Conservation (phyloP, 495 filamentous ascomycete species). For the Xylaria scruposa region DNA sequence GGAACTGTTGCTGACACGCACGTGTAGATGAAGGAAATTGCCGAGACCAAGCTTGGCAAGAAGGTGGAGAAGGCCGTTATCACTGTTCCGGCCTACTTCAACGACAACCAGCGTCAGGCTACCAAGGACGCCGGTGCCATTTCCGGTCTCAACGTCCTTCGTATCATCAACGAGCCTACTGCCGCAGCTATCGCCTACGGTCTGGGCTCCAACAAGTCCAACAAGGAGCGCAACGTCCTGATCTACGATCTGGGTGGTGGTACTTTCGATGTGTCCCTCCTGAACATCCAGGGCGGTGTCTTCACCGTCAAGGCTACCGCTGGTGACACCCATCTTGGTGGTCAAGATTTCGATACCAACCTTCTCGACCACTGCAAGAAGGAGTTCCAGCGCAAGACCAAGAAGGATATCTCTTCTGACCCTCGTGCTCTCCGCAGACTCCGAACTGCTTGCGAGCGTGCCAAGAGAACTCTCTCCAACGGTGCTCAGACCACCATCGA, state of each 20-base stretch:
- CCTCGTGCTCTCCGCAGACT: slow-evolving; percentile 97
- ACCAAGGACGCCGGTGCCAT: slow-evolving; percentile 99
- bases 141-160: slow-evolving; percentile 95
- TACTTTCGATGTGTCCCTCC: slow-evolving; percentile 99
- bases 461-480: slow-evolving; percentile 97
- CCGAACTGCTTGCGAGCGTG: slow-evolving; percentile 98
- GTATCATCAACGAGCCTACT: slow-evolving; percentile 99
- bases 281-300: slow-evolving; percentile 99
- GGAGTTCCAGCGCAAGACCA: slow-evolving; percentile 91
- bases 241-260: slow-evolving; percentile 99
- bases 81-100: slow-evolving; percentile 99
- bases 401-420: slow-evolving; percentile 80
- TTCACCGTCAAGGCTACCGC: slow-evolving; percentile 99
- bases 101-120: slow-evolving; percentile 98
- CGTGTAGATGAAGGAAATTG: slow-evolving; percentile 91
- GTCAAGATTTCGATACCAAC: slow-evolving; percentile 99
- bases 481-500: slow-evolving; percentile 97
- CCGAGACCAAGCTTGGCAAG: slow-evolving; percentile 93
- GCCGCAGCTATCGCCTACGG: slow-evolving; percentile 97
- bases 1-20: slow-evolving; percentile 30
- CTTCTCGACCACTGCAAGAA: slow-evolving; percentile 94
- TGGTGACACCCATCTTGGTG: slow-evolving; percentile 98
- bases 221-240: slow-evolving; percentile 97
- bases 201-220: slow-evolving; percentile 88
- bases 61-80: slow-evolving; percentile 98